These are phyloP conservation scores for Prunus salicina DNA, from an alignment of 306 rosid species.

Conservation along the genomic window DNA sequence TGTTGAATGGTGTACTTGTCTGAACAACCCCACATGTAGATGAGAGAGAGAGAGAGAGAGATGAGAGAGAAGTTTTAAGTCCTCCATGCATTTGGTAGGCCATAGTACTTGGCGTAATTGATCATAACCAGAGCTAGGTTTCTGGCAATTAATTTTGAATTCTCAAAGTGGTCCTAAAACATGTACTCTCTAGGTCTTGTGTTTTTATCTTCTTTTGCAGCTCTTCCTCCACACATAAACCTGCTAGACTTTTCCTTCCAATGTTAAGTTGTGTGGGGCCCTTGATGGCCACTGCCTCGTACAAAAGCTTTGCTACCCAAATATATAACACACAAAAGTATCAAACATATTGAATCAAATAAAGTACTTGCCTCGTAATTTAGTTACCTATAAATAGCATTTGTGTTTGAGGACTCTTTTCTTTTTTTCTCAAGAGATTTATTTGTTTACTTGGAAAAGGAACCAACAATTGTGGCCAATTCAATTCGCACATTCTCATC, in stretches of 20 bases:
- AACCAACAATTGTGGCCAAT: slow-evolving; percentile 12
- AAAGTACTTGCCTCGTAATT: slow-evolving; percentile 26
- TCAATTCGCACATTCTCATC: slow-evolving; percentile 19
- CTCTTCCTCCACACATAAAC: slow-evolving; percentile 44
- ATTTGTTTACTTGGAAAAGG: slow-evolving; percentile 10
- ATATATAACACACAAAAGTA: slow-evolving; percentile 1
- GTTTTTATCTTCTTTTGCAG: slow-evolving; percentile 41
- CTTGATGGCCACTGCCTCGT: slow-evolving; percentile 23
- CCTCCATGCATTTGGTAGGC: slow-evolving; percentile 29
- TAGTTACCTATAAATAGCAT: slow-evolving; percentile 27
- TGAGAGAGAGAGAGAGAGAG: slow-evolving; percentile 13
- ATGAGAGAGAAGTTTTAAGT: not conserved
- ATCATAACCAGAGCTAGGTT: not conserved
- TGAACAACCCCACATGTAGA: slow-evolving; percentile 14
- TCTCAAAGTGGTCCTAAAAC: slow-evolving; percentile 51
- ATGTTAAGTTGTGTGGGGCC: slow-evolving; percentile 31
- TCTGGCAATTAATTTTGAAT: slow-evolving; percentile 11
- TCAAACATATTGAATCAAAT: slow-evolving; percentile 26
- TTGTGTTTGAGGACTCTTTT: not conserved
- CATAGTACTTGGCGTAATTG: slow-evolving; percentile 30
- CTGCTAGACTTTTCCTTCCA: slow-evolving; percentile 39
- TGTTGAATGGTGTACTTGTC: slow-evolving; percentile 27
- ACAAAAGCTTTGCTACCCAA: not conserved
- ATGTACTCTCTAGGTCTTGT: slow-evolving; percentile 22
- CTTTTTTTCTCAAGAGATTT: not conserved